phyloP scores from a whole-genome alignment of 495 filamentous ascomycete species.

The Umbilicaria muhlenbergii region DNA sequence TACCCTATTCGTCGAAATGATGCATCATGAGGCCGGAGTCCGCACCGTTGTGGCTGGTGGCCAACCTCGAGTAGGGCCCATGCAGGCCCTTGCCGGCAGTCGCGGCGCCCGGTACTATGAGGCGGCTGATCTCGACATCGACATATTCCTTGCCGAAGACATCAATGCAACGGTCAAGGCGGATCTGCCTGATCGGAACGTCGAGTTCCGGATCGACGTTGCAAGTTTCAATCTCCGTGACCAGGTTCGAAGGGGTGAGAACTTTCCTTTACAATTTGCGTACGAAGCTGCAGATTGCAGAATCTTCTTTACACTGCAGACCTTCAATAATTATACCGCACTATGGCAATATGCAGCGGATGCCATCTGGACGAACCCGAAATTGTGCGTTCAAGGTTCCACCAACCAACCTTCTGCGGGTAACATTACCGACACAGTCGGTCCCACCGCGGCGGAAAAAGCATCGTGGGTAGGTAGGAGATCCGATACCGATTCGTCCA shows the following conservation, averaged over 20 bases:
- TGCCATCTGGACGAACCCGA: slow-evolving; percentile 13
- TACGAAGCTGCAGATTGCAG: slow-evolving; percentile 37
- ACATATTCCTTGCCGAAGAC: slow-evolving; percentile 14
- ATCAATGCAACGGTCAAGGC: slow-evolving; percentile 11
- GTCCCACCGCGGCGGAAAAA: no score
- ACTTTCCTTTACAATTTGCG: slow-evolving; percentile 34
- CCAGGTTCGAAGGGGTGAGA: slow-evolving; percentile 17
- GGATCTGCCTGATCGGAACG: slow-evolving; percentile 12
- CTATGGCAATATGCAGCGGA: slow-evolving; percentile 30
- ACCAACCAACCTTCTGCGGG: not conserved
- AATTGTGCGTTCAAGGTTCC: slow-evolving; percentile 9
- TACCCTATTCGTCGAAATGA: slow-evolving; percentile 35
- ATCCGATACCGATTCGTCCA: no score
- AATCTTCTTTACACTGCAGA: slow-evolving; percentile 34
- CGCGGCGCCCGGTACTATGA: slow-evolving; percentile 17
- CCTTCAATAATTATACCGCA: slow-evolving; percentile 22
- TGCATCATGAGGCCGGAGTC: slow-evolving; percentile 33
- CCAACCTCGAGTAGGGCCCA: slow-evolving; percentile 21
- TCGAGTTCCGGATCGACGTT: slow-evolving; percentile 18
- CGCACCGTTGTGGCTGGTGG: slow-evolving; percentile 34
- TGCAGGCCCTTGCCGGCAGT: slow-evolving; percentile 25
- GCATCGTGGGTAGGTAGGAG: no score
- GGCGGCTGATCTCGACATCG: slow-evolving; percentile 14
- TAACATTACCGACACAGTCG: no score
- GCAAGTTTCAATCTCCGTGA: slow-evolving; percentile 25